A percentile compares a stretch with the other conserved stretches of the same genome.
phyloP scores from a whole-genome alignment of 768 basidiomycete genomes.

The Ramaria sp. region DNA sequence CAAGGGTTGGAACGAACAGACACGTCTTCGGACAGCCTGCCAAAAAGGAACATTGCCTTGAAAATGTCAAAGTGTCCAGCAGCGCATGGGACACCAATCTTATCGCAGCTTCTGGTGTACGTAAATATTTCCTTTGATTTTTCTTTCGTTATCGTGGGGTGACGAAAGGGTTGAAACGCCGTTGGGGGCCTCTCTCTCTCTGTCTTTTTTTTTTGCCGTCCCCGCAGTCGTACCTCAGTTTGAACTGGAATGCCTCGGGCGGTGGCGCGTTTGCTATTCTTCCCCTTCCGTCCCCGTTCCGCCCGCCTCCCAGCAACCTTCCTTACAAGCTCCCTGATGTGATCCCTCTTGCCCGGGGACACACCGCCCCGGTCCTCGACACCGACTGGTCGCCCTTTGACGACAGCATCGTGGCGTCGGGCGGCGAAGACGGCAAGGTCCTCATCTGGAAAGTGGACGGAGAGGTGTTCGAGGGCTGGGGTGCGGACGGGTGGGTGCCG shows the following conservation, averaged over 20 bases:
- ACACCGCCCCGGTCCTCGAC: constrained; percentile 79
- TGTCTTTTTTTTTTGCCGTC: constrained; percentile 4
- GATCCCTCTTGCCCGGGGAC: constrained; percentile 82
- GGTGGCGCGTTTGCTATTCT: constrained; percentile 94
- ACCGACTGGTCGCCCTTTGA: constrained; percentile 96
- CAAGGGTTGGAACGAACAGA: constrained; percentile 38
- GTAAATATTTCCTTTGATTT: constrained; percentile 17
- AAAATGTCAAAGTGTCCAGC: constrained; percentile 78
- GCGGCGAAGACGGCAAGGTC: constrained; percentile 88
- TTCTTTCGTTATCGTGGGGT: no score
- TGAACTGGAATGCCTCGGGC: constrained; percentile 92
- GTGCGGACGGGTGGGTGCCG: constrained; percentile 70
- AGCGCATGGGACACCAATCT: constrained; percentile 97
- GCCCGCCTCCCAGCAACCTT: constrained; percentile 36
- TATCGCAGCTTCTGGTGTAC: constrained; percentile 71
- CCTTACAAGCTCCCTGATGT: constrained; percentile 83
- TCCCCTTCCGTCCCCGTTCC: constrained; percentile 70
- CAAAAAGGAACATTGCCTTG: constrained; percentile 73
- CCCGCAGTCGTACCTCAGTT: constrained; percentile 70
- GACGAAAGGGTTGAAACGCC: no score
- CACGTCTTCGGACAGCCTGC: constrained; percentile 87
- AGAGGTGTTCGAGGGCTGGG: constrained; percentile 72
- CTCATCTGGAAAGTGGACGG: constrained; percentile 82
- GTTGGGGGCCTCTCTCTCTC: no score
- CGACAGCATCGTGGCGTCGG: constrained; percentile 83